These are phyloP conservation scores for Quercus lobata DNA, from an alignment of 331 rosid genomes.

Conservation along the genomic window DNA sequence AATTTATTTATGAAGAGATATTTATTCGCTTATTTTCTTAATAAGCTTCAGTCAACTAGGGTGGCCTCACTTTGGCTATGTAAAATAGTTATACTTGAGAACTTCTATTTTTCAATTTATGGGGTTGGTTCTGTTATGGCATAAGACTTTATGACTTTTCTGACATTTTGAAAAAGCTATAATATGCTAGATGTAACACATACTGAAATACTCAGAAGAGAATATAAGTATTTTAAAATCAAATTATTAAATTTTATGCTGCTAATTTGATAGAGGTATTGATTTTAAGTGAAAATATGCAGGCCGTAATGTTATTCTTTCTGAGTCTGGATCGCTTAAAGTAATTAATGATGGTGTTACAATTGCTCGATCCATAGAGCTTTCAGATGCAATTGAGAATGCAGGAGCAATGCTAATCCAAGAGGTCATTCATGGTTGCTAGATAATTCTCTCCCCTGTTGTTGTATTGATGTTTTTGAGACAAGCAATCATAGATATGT, in stretches of 20 bases:
- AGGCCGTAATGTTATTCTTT: conserved; percentile 95
- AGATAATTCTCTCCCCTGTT: conserved; percentile 22
- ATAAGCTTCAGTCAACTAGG: not conserved
- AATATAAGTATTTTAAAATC: not conserved
- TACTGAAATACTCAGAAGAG: not conserved
- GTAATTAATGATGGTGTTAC: conserved; percentile 55
- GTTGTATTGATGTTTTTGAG: conserved; percentile 19
- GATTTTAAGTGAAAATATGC: conserved; percentile 26
- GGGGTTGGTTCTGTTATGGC: not conserved
- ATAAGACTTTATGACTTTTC: not conserved
- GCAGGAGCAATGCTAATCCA: conserved; percentile 84
- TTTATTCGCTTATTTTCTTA: not conserved
- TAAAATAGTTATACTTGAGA: not conserved
- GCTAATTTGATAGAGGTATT: not conserved
- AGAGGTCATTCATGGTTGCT: conserved; percentile 82
- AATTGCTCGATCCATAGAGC: no score
- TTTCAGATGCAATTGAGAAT: no score
- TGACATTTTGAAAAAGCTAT: not conserved
- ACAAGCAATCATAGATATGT: conserved; percentile 5
- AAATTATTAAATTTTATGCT: not conserved
- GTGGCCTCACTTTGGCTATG: not conserved
- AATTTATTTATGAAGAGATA: not conserved
- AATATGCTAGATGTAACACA: not conserved
- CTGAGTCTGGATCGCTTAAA: conserved; percentile 59
- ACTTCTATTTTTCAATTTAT: not conserved